These are phyloP conservation scores for Monosporascus sp. DNA, from an alignment of 2,329 filamentous ascomycete species.

Conservation along the genomic window DNA sequence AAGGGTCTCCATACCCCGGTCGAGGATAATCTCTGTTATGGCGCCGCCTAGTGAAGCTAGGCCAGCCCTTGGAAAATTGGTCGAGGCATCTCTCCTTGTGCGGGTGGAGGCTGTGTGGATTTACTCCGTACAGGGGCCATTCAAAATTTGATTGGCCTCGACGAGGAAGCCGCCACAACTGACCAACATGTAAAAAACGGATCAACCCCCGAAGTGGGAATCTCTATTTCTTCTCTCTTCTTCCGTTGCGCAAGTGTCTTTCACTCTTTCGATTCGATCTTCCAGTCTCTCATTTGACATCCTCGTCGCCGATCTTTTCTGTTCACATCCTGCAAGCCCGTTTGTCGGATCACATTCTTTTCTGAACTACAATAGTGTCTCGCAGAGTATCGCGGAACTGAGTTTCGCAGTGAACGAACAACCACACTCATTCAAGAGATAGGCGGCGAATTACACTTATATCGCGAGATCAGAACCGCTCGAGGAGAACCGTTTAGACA, in stretches of 20 bases:
- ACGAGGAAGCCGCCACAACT: conserved; percentile 1
- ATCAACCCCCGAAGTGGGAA: conserved; percentile 9
- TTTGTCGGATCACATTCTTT: conserved; percentile 19
- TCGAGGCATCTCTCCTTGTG: conserved; percentile 6
- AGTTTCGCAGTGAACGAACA: conserved; percentile 30
- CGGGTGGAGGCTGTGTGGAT: conserved; percentile 8
- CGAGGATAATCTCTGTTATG: neutral
- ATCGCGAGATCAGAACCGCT: conserved; percentile 18
- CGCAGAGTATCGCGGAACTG: conserved; percentile 28
- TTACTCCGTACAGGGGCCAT: conserved; percentile 6
- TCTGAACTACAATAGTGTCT: conserved; percentile 20
- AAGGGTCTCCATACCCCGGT: neutral
- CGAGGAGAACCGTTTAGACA: conserved; percentile 1
- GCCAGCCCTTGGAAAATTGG: conserved; percentile 15
- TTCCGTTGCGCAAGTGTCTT: conserved; percentile 19
- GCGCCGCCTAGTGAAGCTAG: conserved; percentile 13
- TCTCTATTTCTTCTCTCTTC: conserved; percentile 14
- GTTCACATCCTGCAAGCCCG: conserved; percentile 22
- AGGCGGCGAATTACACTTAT: conserved; percentile 22
- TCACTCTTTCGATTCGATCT: conserved; percentile 26
- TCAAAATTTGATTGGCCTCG: conserved; percentile 2
- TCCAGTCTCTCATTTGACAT: conserved; percentile 28
- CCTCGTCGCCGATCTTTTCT: conserved; percentile 23
- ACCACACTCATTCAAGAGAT: conserved; percentile 23
- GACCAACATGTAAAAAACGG: conserved; percentile 18